A percentile compares a stretch with the other conserved stretches of the same genome.
Evolutionary conservation across 2,329 filamentous ascomycete species (phyloP).

Genomic region (Ilyonectria mors-panacis): DNA sequence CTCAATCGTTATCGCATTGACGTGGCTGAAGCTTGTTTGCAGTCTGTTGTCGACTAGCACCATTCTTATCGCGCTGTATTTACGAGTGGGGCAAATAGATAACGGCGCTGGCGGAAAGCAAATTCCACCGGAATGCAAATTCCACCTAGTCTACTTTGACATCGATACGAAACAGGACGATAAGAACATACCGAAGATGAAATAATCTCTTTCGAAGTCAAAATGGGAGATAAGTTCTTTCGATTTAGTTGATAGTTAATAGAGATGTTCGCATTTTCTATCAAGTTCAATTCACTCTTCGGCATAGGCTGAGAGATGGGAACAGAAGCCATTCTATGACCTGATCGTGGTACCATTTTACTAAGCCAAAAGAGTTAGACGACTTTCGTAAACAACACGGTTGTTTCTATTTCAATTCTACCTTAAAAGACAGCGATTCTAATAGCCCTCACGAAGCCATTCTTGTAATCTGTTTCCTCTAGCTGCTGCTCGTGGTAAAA

Average conservation of each 20-base stretch:
- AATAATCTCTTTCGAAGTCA: too few relatives aligned
- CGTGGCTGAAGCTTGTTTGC: neutral
- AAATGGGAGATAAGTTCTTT: too few relatives aligned
- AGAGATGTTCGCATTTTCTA: too few relatives aligned
- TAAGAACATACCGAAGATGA: too few relatives aligned
- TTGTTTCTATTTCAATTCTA: neutral
- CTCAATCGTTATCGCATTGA: neutral
- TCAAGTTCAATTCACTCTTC: neutral
- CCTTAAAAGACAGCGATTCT: neutral
- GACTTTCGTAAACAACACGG: neutral
- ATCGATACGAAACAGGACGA: too few relatives aligned
- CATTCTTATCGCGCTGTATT: neutral
- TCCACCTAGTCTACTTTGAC: too few relatives aligned
- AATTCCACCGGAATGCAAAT: neutral
- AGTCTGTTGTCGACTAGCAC: neutral
- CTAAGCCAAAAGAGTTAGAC: neutral
- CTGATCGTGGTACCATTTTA: neutral
- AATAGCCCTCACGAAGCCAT: neutral
- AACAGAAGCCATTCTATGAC: neutral
- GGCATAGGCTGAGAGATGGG: neutral
- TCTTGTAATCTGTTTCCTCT: neutral
- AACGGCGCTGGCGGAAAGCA: neutral
- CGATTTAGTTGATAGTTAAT: too few relatives aligned
- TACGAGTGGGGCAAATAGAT: neutral
- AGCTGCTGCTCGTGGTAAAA: slow-evolving; percentile 23